Percentiles rank a stretch among this genome's conserved stretches.
These are phyloP conservation scores for Alternaria incomplexa DNA, from an alignment of 2,329 filamentous ascomycete genomes.

Conservation along the genomic window DNA sequence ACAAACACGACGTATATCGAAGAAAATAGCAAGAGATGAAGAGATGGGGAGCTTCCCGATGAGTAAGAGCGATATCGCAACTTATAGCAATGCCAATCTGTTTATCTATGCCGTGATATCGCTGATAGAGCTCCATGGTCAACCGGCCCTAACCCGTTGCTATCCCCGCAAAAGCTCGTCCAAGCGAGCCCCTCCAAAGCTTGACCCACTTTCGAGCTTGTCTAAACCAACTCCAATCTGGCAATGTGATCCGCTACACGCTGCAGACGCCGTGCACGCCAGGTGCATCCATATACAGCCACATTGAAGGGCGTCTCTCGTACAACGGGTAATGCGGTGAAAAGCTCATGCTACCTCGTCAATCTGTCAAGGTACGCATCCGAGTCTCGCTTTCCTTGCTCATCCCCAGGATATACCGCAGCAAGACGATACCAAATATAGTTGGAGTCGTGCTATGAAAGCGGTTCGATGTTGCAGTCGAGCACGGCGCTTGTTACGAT, in stretches of 20 bases:
- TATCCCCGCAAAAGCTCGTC: slow-evolving; percentile 26
- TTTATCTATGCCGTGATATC: slow-evolving; percentile 10
- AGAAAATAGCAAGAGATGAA: too few species aligned
- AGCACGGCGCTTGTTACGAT: too few species aligned
- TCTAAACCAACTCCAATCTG: slow-evolving; percentile 11
- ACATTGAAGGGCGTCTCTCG: too few species aligned
- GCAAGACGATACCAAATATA: neutral
- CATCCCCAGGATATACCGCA: neutral
- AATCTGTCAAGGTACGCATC: too few species aligned
- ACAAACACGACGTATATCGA: neutral
- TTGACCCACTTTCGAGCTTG: slow-evolving; percentile 9
- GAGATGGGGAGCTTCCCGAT: too few species aligned
- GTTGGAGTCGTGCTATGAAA: neutral
- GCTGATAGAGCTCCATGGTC: slow-evolving; percentile 12
- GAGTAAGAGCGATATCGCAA: neutral
- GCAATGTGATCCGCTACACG: slow-evolving; percentile 17
- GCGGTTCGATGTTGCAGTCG: neutral
- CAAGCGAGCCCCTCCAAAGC: slow-evolving; percentile 13
- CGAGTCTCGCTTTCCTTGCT: neutral
- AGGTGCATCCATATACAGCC: too few species aligned
- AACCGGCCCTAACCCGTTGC: slow-evolving; percentile 22
- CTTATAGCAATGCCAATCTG: slow-evolving; percentile 8
- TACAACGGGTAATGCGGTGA: too few species aligned
- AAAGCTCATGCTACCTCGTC: too few species aligned
- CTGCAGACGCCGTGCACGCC: slow-evolving; percentile 18